These are phyloP conservation scores for Hydrangea macrophylla DNA, from an alignment of 148 eudicot genomes.

Conservation along the genomic window DNA sequence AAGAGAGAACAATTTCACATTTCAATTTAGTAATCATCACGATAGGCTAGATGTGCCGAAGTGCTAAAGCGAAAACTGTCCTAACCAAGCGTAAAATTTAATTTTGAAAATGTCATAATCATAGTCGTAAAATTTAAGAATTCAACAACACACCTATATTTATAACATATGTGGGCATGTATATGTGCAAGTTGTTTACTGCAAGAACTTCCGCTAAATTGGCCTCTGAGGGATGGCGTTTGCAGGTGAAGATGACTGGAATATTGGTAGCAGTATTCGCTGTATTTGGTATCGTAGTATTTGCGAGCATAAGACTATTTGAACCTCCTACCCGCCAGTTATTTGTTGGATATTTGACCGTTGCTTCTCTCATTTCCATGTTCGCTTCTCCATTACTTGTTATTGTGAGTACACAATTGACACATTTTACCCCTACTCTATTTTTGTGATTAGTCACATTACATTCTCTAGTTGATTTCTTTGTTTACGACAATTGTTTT, in stretches of 20 bases:
- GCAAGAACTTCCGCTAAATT: too few species aligned
- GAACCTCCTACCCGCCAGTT: slow-evolving; percentile 34
- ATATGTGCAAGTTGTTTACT: too few species aligned
- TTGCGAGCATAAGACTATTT: slow-evolving; percentile 30
- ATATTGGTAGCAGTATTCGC: slow-evolving; percentile 32
- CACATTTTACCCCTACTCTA: not conserved
- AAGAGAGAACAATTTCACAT: too few species aligned
- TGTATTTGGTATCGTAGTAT: slow-evolving; percentile 26
- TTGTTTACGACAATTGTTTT: not conserved
- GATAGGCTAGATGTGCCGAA: too few species aligned
- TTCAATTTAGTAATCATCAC: too few species aligned
- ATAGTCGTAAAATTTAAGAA: too few species aligned
- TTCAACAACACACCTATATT: too few species aligned
- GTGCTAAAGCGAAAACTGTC: too few species aligned
- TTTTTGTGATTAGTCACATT: too few species aligned
- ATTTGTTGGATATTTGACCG: slow-evolving; percentile 40
- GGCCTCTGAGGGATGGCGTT: not conserved
- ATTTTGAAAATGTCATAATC: too few species aligned
- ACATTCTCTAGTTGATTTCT: not conserved
- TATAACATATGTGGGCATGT: too few species aligned
- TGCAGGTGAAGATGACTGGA: slow-evolving; percentile 43
- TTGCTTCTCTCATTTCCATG: slow-evolving; percentile 48
- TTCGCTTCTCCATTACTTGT: slow-evolving; percentile 55
- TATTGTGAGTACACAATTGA: slow-evolving; percentile 30
- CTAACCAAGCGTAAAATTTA: too few species aligned